Evolutionary conservation across 805 yeast species (phyloP), one percentile per base, ranked within the genome.

Genomic region (Teunomyces pallodes): DNA sequence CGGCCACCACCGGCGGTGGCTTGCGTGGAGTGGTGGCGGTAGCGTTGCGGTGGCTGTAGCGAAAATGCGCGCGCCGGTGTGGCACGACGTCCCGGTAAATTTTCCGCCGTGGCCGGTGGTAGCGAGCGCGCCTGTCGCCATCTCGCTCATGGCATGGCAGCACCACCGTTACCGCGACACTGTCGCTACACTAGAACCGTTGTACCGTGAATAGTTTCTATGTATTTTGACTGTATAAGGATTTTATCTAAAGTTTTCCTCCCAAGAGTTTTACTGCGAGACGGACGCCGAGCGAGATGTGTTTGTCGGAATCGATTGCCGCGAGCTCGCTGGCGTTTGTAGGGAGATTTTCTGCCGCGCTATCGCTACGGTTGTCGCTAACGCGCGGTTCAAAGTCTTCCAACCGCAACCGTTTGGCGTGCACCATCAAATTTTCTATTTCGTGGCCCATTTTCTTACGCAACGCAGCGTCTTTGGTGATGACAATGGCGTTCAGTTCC

Each of bases 401-500:
- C 46, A 85, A 62, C 5, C 70, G 69, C 52, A 90, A 71, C 42
- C 73, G 71, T 10, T 66, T 66, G 1, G 92, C 80, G 59, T 81
- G 66, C 20, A 62, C 53, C 67, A 77, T 66, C 44, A 90, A 70
- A 62, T 88, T 75, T 12, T 78, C 77, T 31, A 90, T 69, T 64
- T 91, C 98, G 0, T 56, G 55, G 28, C 67, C 66, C 86, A 91
- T 84, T 43, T 70, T 59, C 4, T 54, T 44, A 59, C 83, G 83
- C 53, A 92, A 72, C 2, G 68, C 71, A 13, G 73, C 67, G 61
- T 88, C 91, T 46, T 73, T 77, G 1, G 97, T 91, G 10, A 90
- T 68, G 1, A 92, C 65, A 1, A 94, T 71, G 0, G 91, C 95
- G 61, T 94, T 92, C 6, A 92, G 79, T 67, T 94, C 99, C 48